Evolutionary conservation across 2,329 filamentous ascomycete species (phyloP).

Genomic region (Calonectria honghensis): DNA sequence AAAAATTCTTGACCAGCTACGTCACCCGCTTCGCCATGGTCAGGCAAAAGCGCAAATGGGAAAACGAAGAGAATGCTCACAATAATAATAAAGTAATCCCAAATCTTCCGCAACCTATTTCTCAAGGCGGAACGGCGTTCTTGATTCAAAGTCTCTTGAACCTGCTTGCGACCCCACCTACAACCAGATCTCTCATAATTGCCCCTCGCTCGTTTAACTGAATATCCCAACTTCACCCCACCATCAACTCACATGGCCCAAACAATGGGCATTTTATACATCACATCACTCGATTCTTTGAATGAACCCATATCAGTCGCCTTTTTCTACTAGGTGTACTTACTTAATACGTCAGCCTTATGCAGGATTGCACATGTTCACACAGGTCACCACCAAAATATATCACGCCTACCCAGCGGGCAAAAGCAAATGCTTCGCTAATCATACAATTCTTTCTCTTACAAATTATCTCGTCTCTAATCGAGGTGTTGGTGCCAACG

Average conservation of each 20-base stretch:
- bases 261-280: neutral
- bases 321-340: neutral
- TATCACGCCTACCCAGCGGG: neutral
- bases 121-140: neutral
- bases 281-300: neutral
- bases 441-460: slow-evolving; percentile 39
- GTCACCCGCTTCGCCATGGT: neutral
- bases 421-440: neutral
- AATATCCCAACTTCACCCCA: slow-evolving; percentile 48
- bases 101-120: no score
- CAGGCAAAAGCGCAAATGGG: no score
- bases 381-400: neutral
- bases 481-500: slow-evolving; percentile 43
- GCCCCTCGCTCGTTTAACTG: slow-evolving; percentile 55
- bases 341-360: neutral
- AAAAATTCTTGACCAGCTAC: neutral
- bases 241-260: slow-evolving; percentile 20
- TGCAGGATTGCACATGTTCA: neutral
- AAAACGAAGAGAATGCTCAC: neutral
- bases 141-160: neutral
- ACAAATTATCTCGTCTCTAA: slow-evolving; percentile 53
- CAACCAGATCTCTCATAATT: slow-evolving; percentile 16
- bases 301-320: neutral
- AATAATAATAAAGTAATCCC: neutral
- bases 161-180: slow-evolving; percentile 2